Base-by-base conservation (phyloP, 306 rosid genomes). In the Cucumis hystrix region DNA sequence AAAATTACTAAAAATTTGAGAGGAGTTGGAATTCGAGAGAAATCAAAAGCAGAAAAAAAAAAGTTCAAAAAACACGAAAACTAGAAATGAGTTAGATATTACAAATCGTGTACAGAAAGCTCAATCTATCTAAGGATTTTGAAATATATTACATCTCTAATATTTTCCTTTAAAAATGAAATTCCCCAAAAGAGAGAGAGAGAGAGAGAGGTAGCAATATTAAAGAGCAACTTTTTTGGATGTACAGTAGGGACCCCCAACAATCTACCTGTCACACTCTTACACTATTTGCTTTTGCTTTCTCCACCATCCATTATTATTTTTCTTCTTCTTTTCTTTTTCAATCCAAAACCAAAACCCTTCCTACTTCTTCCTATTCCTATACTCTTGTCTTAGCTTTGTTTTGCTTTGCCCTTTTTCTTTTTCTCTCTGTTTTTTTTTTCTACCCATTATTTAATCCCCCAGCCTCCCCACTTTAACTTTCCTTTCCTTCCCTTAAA, bases 251-350 rank as follows among this genome's bases (percentile, higher is more conserved):
- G 77, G 63, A 30, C 63, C 61, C 84, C 75, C 83, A 69, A 84
- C 89, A 84, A 84, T 74, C 93, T 82, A 86, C 88, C 92, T 91
- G 92, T 81, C 96, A 79, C 83, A 85, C 87, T 75, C 84, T 86
- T 89, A 80, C 84, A 66, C 74, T 81, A 82, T 81, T 82, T 87
- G 74, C 93, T 85, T 88, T 91, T 86, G 79, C 88, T 88, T 86
- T 88, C 83, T 49, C 45, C 72, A 41, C 74, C 74, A 68, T 68
- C 33, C 74, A 68, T 60, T 45, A 33, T 33, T 33, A 3, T 68
- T 45, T 80, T 84, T 80, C 12, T 67, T 37, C 47, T 80, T 77
- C 75, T 78, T 81, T 84, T 85, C 81, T 75, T 82, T 79, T 73
- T 69, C 39, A 20, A 70, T 21, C 75, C 37, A 69, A 69, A 69